phyloP scores from a whole-genome alignment of 768 basidiomycete species.

The Piloderma croceum region DNA sequence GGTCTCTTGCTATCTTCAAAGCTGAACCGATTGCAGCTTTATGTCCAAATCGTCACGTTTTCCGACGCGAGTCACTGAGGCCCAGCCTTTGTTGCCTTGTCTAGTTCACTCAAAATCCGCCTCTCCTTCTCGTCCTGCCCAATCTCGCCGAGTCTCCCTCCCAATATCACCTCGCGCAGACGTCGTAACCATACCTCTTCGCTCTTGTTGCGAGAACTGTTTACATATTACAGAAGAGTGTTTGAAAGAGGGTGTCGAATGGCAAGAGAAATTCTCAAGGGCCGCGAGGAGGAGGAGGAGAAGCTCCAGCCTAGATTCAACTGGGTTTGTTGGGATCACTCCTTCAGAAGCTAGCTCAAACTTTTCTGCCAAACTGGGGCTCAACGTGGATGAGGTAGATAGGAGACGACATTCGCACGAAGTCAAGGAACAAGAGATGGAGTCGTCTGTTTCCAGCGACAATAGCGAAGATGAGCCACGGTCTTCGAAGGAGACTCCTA shows the following conservation, averaged over 20 bases:
- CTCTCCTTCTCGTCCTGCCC: slow-evolving; percentile 49
- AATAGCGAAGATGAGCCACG: too few species aligned
- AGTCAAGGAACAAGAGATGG: slow-evolving; percentile 8
- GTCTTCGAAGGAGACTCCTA: not conserved
- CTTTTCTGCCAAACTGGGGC: slow-evolving; percentile 12
- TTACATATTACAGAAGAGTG: slow-evolving; percentile 52
- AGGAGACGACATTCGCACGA: slow-evolving; percentile 48
- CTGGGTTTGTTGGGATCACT: slow-evolving; percentile 23
- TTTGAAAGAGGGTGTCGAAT: slow-evolving; percentile 47
- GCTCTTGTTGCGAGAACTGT: slow-evolving; percentile 67
- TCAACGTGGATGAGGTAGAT: slow-evolving; percentile 63
- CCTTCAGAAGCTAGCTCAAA: slow-evolving; percentile 12
- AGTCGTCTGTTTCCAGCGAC: not conserved
- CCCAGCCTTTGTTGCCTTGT: slow-evolving; percentile 23
- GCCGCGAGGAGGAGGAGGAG: slow-evolving; percentile 58
- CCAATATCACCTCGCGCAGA: slow-evolving; percentile 35
- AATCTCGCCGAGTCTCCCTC: slow-evolving; percentile 33
- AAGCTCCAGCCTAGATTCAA: slow-evolving; percentile 31
- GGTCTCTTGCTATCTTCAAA: slow-evolving; percentile 1
- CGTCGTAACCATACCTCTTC: slow-evolving; percentile 55
- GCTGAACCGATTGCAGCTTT: slow-evolving; percentile 29
- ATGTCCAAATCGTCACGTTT: slow-evolving; percentile 35
- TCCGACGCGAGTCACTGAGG: slow-evolving; percentile 34
- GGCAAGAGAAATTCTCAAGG: slow-evolving; percentile 59
- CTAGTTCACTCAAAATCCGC: slow-evolving; percentile 17